Percentiles rank a stretch among this genome's conserved stretches.
These are phyloP conservation scores for Echites panduratus DNA, from an alignment of 257 asterid genomes.

Conservation along the genomic window DNA sequence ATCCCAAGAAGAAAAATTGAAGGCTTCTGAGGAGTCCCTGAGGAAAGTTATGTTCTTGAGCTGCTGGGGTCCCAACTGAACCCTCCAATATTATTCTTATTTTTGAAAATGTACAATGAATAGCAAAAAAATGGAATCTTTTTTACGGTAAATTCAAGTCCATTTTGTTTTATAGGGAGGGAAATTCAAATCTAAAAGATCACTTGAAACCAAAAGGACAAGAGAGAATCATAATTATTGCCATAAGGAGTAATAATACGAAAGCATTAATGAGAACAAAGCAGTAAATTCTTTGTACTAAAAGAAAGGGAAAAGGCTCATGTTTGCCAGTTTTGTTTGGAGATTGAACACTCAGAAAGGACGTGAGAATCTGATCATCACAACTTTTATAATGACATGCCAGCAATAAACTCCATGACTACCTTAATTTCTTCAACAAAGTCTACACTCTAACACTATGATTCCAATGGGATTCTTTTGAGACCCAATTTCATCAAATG, in stretches of 20 bases:
- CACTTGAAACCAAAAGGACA: too few relatives aligned
- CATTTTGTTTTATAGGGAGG: neutral
- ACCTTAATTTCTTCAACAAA: neutral
- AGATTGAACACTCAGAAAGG: neutral
- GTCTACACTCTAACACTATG: too few relatives aligned
- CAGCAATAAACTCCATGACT: neutral
- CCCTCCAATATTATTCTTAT: neutral
- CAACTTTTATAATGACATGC: neutral
- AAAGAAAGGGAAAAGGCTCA: neutral
- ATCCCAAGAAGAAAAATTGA: neutral
- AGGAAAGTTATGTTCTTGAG: constrained; percentile 29
- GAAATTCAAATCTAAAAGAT: too few relatives aligned
- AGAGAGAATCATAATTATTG: too few relatives aligned
- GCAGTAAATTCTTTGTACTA: neutral
- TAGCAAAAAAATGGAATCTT: neutral
- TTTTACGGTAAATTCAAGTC: neutral
- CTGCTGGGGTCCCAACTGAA: constrained; percentile 28
- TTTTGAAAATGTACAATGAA: neutral
- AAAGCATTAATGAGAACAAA: neutral
- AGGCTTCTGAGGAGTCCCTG: constrained; percentile 23
- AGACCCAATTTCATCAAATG: too few relatives aligned
- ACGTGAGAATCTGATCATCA: neutral
- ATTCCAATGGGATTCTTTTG: too few relatives aligned
- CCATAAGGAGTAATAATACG: neutral
- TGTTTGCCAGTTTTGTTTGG: neutral